These are phyloP conservation scores for Colletotrichum sp. DNA, from an alignment of 2,329 filamentous ascomycete species.

Conservation along the genomic window DNA sequence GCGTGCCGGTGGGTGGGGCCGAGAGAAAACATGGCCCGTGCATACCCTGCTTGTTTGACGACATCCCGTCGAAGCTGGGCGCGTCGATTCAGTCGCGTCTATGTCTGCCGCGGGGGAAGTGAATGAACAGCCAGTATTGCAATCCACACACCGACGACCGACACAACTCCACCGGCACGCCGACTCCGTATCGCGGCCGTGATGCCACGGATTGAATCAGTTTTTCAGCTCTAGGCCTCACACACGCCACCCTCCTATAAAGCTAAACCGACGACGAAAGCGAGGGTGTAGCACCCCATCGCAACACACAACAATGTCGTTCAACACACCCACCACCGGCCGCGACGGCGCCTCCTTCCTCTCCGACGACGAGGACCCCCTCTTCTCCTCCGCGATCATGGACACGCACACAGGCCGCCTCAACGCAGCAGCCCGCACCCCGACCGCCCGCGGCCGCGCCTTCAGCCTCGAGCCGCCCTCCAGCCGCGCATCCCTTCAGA, in stretches of 20 bases:
- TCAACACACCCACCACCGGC: constrained; percentile 2
- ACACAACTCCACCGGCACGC: not conserved
- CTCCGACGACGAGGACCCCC: constrained; percentile 34
- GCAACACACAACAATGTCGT: not conserved
- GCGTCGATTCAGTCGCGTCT: not conserved
- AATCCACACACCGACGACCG: not conserved
- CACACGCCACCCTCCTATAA: not conserved
- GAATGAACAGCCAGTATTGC: not conserved
- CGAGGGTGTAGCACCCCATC: not conserved
- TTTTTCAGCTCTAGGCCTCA: not conserved
- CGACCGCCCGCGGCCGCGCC: not conserved
- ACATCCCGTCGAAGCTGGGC: not conserved
- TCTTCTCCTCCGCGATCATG: constrained; percentile 43
- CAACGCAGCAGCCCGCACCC: constrained; percentile 29
- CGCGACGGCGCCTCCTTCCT: not conserved
- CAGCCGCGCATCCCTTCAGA: constrained; percentile 1
- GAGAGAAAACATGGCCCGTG: not conserved
- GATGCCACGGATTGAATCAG: not conserved
- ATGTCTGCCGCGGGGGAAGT: not conserved
- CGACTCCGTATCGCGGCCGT: not conserved
- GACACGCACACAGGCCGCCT: constrained; percentile 47
- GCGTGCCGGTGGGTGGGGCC: constrained; percentile 1
- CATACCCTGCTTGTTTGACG: not conserved
- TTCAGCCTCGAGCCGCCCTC: constrained; percentile 10
- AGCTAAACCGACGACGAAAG: not conserved